Evolutionary conservation across 2,329 filamentous ascomycete species (phyloP).

Genomic region (Aspergillus niger): DNA sequence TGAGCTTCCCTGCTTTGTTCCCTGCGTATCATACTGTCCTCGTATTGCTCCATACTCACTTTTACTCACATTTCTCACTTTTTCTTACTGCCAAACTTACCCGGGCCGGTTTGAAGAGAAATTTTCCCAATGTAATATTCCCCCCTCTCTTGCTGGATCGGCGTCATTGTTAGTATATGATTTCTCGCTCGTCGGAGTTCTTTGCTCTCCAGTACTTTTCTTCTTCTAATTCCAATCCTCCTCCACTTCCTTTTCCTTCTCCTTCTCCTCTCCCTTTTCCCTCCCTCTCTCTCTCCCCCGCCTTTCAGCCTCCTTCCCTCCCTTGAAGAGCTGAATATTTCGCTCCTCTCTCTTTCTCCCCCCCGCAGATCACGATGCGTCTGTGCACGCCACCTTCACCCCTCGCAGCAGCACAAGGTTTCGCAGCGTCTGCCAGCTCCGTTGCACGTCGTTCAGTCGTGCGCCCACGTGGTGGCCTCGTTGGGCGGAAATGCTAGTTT

Average conservation of each 20-base stretch:
- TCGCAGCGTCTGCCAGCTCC: slow-evolving; percentile 32
- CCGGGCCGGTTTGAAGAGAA: background rate
- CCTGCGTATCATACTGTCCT: background rate
- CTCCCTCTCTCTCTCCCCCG: background rate
- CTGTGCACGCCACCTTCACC: slow-evolving; percentile 28
- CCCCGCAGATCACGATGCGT: slow-evolving; percentile 30
- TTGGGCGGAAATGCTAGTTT: slow-evolving; percentile 43
- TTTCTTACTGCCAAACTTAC: background rate
- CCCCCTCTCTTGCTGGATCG: slow-evolving; percentile 3
- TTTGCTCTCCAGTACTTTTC: background rate
- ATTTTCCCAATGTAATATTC: background rate
- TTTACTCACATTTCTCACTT: no score
- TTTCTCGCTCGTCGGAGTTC: background rate
- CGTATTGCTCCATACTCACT: background rate
- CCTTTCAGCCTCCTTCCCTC: slow-evolving; percentile 14
- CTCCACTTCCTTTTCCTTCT: slow-evolving; percentile 2
- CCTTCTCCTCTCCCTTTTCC: background rate
- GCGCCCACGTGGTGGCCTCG: slow-evolving; percentile 41
- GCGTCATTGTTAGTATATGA: slow-evolving; percentile 7
- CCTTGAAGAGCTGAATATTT: slow-evolving; percentile 16
- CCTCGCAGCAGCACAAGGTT: slow-evolving; percentile 28
- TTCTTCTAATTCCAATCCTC: background rate
- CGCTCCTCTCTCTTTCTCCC: background rate
- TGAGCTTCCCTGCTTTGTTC: background rate
- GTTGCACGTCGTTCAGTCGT: slow-evolving; percentile 37